phyloP scores from a whole-genome alignment of 495 filamentous ascomycete species.

The Monascus purpureus region DNA sequence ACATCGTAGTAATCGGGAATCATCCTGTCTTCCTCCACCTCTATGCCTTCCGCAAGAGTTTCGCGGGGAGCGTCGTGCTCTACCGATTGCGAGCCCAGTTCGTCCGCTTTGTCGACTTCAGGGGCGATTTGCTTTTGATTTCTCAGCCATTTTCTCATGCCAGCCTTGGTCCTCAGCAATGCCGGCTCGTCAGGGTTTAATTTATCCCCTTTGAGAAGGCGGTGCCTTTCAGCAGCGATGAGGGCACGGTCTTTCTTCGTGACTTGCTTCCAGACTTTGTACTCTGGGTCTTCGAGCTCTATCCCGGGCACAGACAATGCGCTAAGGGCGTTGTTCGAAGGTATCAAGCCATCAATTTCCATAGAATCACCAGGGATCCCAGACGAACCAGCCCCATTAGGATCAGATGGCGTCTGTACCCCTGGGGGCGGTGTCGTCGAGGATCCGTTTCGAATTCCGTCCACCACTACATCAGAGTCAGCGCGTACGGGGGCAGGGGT shows the following conservation, averaged over 20 bases:
- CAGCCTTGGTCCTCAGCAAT: constrained; percentile 58
- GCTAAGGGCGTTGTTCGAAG: constrained; percentile 45
- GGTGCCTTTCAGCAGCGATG: constrained; percentile 62
- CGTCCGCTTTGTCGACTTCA: constrained; percentile 36
- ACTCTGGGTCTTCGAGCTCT: constrained; percentile 72
- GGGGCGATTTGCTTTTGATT: constrained; percentile 50
- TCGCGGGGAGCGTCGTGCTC: constrained; percentile 39
- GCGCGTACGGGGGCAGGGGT: constrained; percentile 36
- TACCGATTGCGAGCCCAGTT: constrained; percentile 33
- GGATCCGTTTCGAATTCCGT: constrained; percentile 70
- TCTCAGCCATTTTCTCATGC: constrained; percentile 71
- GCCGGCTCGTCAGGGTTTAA: constrained; percentile 82
- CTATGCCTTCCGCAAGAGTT: constrained; percentile 83
- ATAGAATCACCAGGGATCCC: constrained; percentile 65
- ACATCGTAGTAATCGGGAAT: constrained; percentile 92
- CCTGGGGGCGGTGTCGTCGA: constrained; percentile 67
- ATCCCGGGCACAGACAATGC: constrained; percentile 25
- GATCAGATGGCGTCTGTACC: constrained; percentile 62
- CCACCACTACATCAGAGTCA: constrained; percentile 48
- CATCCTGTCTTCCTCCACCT: constrained; percentile 62
- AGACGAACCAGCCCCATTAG: constrained; percentile 43
- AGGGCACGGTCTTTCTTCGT: constrained; percentile 93
- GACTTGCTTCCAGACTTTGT: constrained; percentile 96
- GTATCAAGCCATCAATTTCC: constrained; percentile 57
- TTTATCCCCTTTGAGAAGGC: constrained; percentile 70